Evolutionary conservation across 139 green algal species (phyloP), one percentile per base, ranked within the genome.

Genomic region (Nannochloris sp.): DNA sequence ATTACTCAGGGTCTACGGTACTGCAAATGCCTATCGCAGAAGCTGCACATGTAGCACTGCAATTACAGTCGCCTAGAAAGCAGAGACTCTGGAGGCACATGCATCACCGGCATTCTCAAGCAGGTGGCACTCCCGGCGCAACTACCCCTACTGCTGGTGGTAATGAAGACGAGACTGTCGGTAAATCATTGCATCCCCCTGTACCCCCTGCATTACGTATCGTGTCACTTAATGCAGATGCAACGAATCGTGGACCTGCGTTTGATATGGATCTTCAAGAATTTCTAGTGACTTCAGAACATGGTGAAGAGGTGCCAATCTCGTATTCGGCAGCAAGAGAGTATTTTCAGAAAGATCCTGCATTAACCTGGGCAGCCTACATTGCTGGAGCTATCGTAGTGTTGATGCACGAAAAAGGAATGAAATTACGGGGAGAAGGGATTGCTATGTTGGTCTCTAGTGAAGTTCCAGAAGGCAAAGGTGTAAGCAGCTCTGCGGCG

Each of bases 1-100:
- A 99, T 77, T 99, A 99, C 81, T 86, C 64, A 37, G 94, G 93
- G 33, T 76, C 70, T 8, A 70, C 92, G 15, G 93, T 96, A 48
- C 82, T 99, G 64, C 87, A 97, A 77, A 82, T 93, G 76, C 87
- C 93, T 8, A 84, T 87, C 2, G 58, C 63, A 5, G 85, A 96
- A 72, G 90, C 91, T 0, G 92, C 85, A 69, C 86, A 94, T 65
- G 92, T 91, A 36, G 91, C 91, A 2, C 53, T 86, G 29, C 91
- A 97, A 78, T 56, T 51, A 15, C 42, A 78, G 1, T 9, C 31
- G 27, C 29, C 19, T 29, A 8, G 12, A 12, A 34, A 36, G 48
- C 48, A 59, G 48, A 10, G 48, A 36, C 9, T 59, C 30, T 59
- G 48, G 48, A 34, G 12, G 30, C 48, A 59, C 48, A 59, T 59